Conservation (phyloP, 768 basidiomycete genomes). For the Macrolepiota albuminosa region DNA sequence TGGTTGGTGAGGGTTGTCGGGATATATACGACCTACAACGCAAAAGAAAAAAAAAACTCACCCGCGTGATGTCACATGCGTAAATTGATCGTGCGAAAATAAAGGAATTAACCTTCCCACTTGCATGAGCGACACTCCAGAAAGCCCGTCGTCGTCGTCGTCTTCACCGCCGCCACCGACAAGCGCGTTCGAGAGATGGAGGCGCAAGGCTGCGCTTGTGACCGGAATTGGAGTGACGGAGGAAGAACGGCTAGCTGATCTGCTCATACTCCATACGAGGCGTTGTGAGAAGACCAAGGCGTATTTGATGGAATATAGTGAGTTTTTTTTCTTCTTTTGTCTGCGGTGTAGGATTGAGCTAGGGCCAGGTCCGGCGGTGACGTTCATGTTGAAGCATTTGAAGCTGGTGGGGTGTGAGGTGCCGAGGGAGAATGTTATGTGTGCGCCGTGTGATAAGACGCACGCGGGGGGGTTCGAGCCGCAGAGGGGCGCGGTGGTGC, state of each 20-base stretch:
- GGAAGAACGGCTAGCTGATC: conserved; percentile 39
- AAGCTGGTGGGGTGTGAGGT: conserved; percentile 67
- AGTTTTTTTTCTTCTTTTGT: conserved; percentile 22
- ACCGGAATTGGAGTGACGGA: conserved; percentile 45
- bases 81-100: conserved; percentile 13
- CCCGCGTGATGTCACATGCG: no score
- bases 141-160: conserved; percentile 17
- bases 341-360: not conserved
- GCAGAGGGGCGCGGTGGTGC: conserved; percentile 69
- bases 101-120: conserved; percentile 6
- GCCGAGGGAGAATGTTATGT: conserved; percentile 69
- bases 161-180: conserved; percentile 19
- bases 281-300: conserved; percentile 68
- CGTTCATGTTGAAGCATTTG: conserved; percentile 93
- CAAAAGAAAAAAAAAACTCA: no score
- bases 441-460: conserved; percentile 72
- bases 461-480: conserved; percentile 82
- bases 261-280: conserved; percentile 29
- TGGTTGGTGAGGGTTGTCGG: no score
- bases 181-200: conserved; percentile 45
- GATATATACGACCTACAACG: no score
- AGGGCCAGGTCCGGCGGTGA: conserved; percentile 68
- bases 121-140: conserved; percentile 17
- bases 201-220: conserved; percentile 39
- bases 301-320: conserved; percentile 67